Conservation (phyloP, 257 asterid genomes). For the Hygrophila difformis region DNA sequence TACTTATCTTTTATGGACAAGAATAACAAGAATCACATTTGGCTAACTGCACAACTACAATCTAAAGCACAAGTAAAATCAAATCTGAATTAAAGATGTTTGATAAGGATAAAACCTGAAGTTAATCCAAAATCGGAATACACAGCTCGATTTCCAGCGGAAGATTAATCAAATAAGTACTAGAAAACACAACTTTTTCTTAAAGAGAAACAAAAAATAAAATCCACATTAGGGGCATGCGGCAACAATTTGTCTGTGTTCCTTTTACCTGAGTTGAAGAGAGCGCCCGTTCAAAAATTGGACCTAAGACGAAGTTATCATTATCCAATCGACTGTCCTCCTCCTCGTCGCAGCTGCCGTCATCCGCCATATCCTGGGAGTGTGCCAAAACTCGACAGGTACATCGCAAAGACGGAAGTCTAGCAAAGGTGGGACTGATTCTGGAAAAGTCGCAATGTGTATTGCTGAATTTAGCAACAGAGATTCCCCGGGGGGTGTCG, state of each 20-base stretch:
- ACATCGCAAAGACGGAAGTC: conserved; percentile 22
- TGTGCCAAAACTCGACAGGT: conserved; percentile 28
- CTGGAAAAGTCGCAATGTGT: conserved; percentile 12
- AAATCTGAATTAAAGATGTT: too few species aligned
- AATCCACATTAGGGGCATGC: background rate
- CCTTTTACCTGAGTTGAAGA: conserved; percentile 34
- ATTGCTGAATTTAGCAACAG: conserved; percentile 2
- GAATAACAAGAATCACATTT: too few species aligned
- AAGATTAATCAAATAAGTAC: too few species aligned
- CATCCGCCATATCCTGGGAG: conserved; percentile 27
- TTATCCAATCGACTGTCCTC: conserved; percentile 17
- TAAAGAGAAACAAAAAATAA: background rate
- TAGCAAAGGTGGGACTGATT: conserved; percentile 15
- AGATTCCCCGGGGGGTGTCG: conserved; percentile 12
- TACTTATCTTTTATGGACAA: too few species aligned
- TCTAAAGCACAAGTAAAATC: too few species aligned
- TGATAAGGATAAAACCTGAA: too few species aligned
- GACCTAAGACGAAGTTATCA: conserved; percentile 25
- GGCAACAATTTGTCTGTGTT: background rate
- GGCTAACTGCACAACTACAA: too few species aligned
- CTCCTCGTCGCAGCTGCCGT: conserved; percentile 32
- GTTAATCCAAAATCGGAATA: background rate
- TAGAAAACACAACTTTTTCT: too few species aligned
- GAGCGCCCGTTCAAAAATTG: conserved; percentile 28
- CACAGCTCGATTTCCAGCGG: background rate